Conservation (phyloP, 2,329 filamentous ascomycete genomes). For the Triangularia setosa region DNA sequence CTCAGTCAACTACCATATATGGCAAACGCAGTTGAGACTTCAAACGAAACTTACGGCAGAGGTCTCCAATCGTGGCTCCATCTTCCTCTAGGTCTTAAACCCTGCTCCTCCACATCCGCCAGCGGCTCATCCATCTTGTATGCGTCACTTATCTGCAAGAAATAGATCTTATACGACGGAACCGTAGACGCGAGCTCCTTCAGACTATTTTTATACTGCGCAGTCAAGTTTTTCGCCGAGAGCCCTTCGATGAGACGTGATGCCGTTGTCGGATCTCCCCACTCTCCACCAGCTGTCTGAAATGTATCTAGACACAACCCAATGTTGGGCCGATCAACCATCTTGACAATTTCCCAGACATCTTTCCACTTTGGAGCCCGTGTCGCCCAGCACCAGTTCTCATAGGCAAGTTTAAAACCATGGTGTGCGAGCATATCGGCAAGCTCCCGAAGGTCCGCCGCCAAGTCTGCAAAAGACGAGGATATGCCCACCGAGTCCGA, state of each 20-base stretch:
- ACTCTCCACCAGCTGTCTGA: constrained; percentile 69
- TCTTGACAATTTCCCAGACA: constrained; percentile 64
- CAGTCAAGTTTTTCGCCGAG: constrained; percentile 42
- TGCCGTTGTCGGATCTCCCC: constrained; percentile 63
- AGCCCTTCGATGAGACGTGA: constrained; percentile 54
- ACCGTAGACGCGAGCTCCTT: constrained; percentile 53
- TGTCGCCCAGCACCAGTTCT: constrained; percentile 81
- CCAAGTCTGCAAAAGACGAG: constrained; percentile 46
- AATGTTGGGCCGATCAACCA: constrained; percentile 61
- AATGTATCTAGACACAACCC: constrained; percentile 77
- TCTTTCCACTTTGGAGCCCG: constrained; percentile 64
- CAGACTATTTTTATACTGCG: constrained; percentile 51
- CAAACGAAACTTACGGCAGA: constrained; percentile 47
- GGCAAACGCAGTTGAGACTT: neutral
- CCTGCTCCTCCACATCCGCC: constrained; percentile 44
- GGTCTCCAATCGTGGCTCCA: constrained; percentile 73
- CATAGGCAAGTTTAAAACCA: constrained; percentile 64
- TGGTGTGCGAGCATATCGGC: constrained; percentile 57
- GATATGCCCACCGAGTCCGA: constrained; percentile 58
- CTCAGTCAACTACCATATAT: neutral
- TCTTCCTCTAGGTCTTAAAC: constrained; percentile 55
- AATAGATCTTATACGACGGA: constrained; percentile 66
- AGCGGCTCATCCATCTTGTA: constrained; percentile 60
- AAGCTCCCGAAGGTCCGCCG: constrained; percentile 59
- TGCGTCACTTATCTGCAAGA: constrained; percentile 72